These are phyloP conservation scores for Vicia faba DNA, from an alignment of 306 rosid genomes.

Conservation along the genomic window DNA sequence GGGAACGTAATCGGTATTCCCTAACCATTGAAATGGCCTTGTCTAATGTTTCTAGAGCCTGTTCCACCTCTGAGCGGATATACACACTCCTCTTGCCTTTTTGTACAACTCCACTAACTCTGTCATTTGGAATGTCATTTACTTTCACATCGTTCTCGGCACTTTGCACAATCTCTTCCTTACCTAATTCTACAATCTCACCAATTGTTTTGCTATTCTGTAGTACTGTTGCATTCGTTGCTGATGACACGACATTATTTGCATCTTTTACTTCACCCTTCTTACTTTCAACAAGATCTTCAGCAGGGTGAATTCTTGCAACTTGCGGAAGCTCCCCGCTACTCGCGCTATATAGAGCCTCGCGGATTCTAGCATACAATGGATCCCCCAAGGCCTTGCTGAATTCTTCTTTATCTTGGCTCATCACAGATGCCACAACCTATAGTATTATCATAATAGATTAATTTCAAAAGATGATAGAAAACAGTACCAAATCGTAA, in stretches of 20 bases:
- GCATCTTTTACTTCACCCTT: slow-evolving; percentile 34
- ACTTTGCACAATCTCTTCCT: slow-evolving; percentile 49
- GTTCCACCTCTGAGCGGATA: slow-evolving; percentile 71
- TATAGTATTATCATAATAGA: slow-evolving; percentile 33
- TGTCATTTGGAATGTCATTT: slow-evolving; percentile 10
- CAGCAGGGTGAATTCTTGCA: slow-evolving; percentile 36
- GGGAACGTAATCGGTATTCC: slow-evolving; percentile 47
- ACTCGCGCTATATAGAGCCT: slow-evolving; percentile 45
- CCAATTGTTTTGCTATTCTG: neutral
- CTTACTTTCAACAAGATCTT: slow-evolving; percentile 36
- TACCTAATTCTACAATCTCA: slow-evolving; percentile 23
- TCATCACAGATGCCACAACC: slow-evolving; percentile 74
- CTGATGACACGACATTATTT: slow-evolving; percentile 15
- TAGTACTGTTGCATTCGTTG: neutral
- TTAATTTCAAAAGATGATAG: slow-evolving; percentile 22
- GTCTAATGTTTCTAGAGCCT: slow-evolving; percentile 78
- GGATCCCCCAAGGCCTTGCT: slow-evolving; percentile 64
- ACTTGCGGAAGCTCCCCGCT: slow-evolving; percentile 38
- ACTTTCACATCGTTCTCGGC: neutral
- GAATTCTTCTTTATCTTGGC: slow-evolving; percentile 54
- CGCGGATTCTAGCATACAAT: slow-evolving; percentile 59
- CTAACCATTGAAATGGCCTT: slow-evolving; percentile 59
- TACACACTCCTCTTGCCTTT: slow-evolving; percentile 41
- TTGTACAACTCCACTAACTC: slow-evolving; percentile 26
- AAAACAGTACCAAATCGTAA: slow-evolving; percentile 17